Conservation (phyloP, 2,329 filamentous ascomycete genomes). For the Leptographium lundbergii region DNA sequence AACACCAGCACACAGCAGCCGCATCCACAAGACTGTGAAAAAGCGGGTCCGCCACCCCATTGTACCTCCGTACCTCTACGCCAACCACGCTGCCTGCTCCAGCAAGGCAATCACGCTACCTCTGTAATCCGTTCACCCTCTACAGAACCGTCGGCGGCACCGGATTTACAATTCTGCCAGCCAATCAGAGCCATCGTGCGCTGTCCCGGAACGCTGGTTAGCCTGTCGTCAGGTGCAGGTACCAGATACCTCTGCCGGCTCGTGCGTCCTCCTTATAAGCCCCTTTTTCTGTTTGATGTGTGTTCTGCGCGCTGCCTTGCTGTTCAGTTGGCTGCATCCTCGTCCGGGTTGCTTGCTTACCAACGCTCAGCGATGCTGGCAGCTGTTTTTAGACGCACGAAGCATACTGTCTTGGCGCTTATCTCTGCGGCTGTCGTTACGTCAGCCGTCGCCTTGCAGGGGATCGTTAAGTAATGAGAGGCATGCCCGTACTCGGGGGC, state of each 20-base stretch:
- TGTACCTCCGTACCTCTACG: conserved; percentile 1
- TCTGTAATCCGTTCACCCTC: background rate
- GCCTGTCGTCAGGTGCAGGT: conserved; percentile 1
- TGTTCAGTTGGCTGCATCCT: too few species aligned
- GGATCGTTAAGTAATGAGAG: background rate
- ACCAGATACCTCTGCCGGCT: conserved; percentile 6
- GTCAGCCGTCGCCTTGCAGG: background rate
- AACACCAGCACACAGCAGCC: conserved; percentile 14
- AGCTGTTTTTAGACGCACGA: background rate
- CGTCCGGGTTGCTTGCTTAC: background rate
- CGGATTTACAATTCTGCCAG: conserved; percentile 11
- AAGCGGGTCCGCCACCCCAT: conserved; percentile 3
- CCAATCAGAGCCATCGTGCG: conserved; percentile 8
- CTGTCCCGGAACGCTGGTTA: conserved; percentile 4
- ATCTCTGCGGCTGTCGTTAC: background rate
- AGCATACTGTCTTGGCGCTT: background rate
- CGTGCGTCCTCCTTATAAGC: background rate
- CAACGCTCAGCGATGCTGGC: background rate
- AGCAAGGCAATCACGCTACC: conserved; percentile 1
- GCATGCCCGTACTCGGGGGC: too few species aligned
- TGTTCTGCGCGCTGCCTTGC: background rate
- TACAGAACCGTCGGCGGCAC: background rate
- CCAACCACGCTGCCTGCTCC: background rate
- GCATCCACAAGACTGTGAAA: conserved; percentile 6
- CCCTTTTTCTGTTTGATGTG: background rate